Percentiles rank a stretch among this genome's conserved stretches.
phyloP scores from a whole-genome alignment of 306 rosid genomes.

The Vigna hirtella region DNA sequence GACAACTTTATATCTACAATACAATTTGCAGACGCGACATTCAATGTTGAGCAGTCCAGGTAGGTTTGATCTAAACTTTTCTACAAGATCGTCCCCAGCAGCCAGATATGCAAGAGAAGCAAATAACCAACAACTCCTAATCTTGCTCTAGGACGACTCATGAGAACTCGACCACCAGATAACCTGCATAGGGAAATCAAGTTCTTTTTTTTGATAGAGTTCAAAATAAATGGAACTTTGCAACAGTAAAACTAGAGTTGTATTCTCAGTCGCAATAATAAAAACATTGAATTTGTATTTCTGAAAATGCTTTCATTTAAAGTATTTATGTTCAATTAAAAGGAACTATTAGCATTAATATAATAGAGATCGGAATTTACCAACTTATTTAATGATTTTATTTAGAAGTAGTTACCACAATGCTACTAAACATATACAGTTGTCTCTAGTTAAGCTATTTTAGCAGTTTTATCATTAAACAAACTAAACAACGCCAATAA shows the following conservation, averaged over 20 bases:
- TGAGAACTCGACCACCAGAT: conserved; percentile 85
- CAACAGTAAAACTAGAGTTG: not conserved
- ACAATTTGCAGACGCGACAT: conserved; percentile 61
- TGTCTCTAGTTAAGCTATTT: not conserved
- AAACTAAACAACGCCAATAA: not conserved
- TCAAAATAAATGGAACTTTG: not conserved
- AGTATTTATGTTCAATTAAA: not conserved
- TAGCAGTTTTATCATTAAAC: conserved; percentile 2
- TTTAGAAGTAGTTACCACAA: not conserved
- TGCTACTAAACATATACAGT: not conserved
- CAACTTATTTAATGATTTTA: not conserved
- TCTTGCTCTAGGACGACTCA: conserved; percentile 94
- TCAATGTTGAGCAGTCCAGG: conserved; percentile 35
- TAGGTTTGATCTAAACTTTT: conserved; percentile 34
- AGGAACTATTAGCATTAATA: conserved; percentile 6
- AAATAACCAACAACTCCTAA: conserved; percentile 82
- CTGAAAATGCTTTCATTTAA: not conserved
- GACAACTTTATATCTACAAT: conserved; percentile 47
- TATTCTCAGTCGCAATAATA: not conserved
- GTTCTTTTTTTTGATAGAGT: not conserved
- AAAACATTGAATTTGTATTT: not conserved
- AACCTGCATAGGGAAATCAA: conserved; percentile 70
- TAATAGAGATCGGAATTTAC: not conserved
- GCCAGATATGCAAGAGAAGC: conserved; percentile 86
- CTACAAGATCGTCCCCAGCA: conserved; percentile 80